Percentiles rank a stretch among this genome's conserved stretches.
Evolutionary conservation across 2,329 filamentous ascomycete species (phyloP).

Genomic region (Colletotrichum lini): DNA sequence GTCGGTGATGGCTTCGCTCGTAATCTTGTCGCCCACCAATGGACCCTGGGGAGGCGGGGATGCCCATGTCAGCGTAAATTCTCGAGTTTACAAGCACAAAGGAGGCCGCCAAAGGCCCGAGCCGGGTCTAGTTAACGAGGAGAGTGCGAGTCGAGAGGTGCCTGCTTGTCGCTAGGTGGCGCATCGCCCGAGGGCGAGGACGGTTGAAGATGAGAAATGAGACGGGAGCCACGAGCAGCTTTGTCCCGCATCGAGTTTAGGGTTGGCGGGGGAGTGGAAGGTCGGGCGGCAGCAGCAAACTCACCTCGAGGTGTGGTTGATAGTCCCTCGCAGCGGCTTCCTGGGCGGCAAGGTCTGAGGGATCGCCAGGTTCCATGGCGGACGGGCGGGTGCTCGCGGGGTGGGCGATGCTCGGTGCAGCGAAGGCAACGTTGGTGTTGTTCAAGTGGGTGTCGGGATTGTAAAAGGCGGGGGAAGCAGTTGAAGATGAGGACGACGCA

Average conservation of each 20-base stretch:
- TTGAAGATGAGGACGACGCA: slow-evolving; percentile 24
- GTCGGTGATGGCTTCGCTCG: slow-evolving; percentile 82
- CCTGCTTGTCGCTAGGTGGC: background rate
- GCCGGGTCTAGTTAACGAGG: background rate
- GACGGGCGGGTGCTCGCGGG: slow-evolving; percentile 53
- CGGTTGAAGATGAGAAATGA: slow-evolving; percentile 27
- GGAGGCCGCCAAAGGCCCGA: no score
- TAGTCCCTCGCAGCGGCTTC: slow-evolving; percentile 73
- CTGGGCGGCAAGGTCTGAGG: slow-evolving; percentile 68
- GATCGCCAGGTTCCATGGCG: slow-evolving; percentile 43
- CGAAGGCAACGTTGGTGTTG: slow-evolving; percentile 12
- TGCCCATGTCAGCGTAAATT: slow-evolving; percentile 20
- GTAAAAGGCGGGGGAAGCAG: slow-evolving; percentile 38
- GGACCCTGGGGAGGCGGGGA: slow-evolving; percentile 75
- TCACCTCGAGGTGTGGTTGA: slow-evolving; percentile 70
- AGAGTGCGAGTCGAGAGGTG: background rate
- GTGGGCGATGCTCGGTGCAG: slow-evolving; percentile 46
- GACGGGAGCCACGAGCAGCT: slow-evolving; percentile 8
- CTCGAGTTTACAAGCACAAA: background rate
- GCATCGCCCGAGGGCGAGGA: slow-evolving; percentile 11
- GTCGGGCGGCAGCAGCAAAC: slow-evolving; percentile 43
- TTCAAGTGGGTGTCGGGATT: slow-evolving; percentile 26
- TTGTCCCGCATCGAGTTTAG: slow-evolving; percentile 13
- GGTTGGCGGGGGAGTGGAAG: background rate
- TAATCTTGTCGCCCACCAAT: slow-evolving; percentile 82